Evolutionary conservation across 495 filamentous ascomycete genomes (phyloP).

Genomic region (Aspergillus bridgeri): DNA sequence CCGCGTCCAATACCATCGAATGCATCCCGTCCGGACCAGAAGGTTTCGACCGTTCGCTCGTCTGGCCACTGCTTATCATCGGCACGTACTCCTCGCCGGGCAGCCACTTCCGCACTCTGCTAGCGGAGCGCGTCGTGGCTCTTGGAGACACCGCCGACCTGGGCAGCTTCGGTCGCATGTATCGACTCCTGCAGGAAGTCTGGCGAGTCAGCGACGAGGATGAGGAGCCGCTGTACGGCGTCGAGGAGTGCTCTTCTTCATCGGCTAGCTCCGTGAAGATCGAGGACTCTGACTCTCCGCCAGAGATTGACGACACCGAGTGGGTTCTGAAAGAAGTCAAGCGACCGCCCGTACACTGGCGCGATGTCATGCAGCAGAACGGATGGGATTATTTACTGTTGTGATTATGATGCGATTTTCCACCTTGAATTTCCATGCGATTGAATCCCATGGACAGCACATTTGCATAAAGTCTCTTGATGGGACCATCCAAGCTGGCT

Average conservation of each 20-base stretch:
- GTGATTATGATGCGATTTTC: conserved; percentile 36
- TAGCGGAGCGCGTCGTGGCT: conserved; percentile 64
- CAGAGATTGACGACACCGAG: conserved; percentile 1
- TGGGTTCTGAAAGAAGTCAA: conserved; percentile 14
- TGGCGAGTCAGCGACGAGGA: conserved; percentile 71
- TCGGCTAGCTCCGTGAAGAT: conserved; percentile 18
- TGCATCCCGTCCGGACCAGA: conserved; percentile 75
- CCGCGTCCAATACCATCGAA: conserved; percentile 65
- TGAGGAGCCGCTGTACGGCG: conserved; percentile 15
- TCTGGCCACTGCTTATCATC: conserved; percentile 88
- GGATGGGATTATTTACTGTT: conserved; percentile 92
- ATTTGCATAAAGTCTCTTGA: conserved; percentile 13
- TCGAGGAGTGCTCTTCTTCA: conserved; percentile 26
- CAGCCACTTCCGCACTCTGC: conserved; percentile 71
- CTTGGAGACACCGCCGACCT: conserved; percentile 73
- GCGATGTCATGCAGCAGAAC: conserved; percentile 89
- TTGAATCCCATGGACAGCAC: conserved; percentile 12
- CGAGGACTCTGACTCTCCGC: conserved; percentile 20
- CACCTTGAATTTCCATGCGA: conserved; percentile 5
- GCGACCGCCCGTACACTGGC: conserved; percentile 70
- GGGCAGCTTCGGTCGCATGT: conserved; percentile 84
- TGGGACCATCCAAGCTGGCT: conserved; percentile 20
- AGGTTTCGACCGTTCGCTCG: conserved; percentile 86
- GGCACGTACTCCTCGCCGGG: conserved; percentile 67
- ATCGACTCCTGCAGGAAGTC: conserved; percentile 71